Evolutionary conservation across 129 eudicot genomes (phyloP).

Genomic region (Pittosporum tobira): DNA sequence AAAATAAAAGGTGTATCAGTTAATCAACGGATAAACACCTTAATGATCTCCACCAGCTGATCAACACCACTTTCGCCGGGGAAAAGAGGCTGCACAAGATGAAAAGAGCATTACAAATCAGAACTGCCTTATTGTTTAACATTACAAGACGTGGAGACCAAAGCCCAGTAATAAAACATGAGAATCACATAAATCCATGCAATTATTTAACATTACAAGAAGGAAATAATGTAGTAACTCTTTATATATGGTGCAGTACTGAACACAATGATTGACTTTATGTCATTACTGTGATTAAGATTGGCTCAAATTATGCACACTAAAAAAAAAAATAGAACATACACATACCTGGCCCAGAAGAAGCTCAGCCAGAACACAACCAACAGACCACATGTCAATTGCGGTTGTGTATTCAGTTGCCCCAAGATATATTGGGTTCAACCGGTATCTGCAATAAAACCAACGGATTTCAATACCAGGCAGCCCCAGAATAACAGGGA

Average conservation of each 20-base stretch:
- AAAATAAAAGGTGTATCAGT: too few relatives aligned
- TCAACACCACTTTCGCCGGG: slow-evolving; percentile 99
- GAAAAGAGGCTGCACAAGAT: slow-evolving; percentile 73
- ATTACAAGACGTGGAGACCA: neutral
- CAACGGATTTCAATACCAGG: slow-evolving; percentile 6
- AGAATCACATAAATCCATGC: too few relatives aligned
- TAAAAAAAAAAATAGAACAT: neutral
- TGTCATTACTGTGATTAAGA: neutral
- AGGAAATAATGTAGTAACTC: too few relatives aligned
- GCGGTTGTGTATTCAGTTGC: slow-evolving; percentile 97
- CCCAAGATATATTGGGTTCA: slow-evolving; percentile 97
- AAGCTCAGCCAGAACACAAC: slow-evolving; percentile 94
- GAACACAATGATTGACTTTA: too few relatives aligned
- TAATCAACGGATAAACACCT: slow-evolving; percentile 31
- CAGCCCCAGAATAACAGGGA: neutral
- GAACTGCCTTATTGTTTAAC: neutral
- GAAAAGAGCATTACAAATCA: slow-evolving; percentile 7
- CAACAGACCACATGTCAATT: slow-evolving; percentile 98
- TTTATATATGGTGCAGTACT: too few relatives aligned
- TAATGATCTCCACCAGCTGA: slow-evolving; percentile 89
- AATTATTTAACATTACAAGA: too few relatives aligned
- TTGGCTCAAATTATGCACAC: neutral
- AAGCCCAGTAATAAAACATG: too few relatives aligned
- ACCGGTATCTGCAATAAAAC: slow-evolving; percentile 58
- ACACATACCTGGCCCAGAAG: slow-evolving; percentile 72